A percentile compares a stretch with the other conserved stretches of the same genome.
phyloP scores from a whole-genome alignment of 305 asterid species.

The Fraxinus paxiana region DNA sequence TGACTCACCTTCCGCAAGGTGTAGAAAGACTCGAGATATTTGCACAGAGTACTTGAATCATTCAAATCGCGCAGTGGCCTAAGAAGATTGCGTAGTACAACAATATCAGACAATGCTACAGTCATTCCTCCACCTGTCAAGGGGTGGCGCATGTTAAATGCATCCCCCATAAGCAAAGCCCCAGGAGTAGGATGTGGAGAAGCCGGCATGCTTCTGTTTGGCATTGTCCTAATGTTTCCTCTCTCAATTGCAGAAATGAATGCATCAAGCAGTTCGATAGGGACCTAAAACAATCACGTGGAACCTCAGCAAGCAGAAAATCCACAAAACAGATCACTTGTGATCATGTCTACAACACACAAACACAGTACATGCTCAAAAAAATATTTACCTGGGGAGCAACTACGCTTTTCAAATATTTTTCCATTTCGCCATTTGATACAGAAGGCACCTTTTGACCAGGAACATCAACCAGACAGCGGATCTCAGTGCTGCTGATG shows the following conservation, averaged over 20 bases:
- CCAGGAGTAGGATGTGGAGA: constrained; percentile 88
- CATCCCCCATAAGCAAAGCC: constrained; percentile 89
- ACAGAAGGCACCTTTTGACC: constrained; percentile 83
- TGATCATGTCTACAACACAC: not conserved
- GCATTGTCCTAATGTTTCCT: constrained; percentile 86
- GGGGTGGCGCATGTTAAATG: constrained; percentile 92
- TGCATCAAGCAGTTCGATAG: constrained; percentile 52
- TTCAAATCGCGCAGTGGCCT: constrained; percentile 56
- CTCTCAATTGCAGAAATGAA: constrained; percentile 66
- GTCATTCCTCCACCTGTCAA: constrained; percentile 97
- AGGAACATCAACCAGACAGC: constrained; percentile 86
- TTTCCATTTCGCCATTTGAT: constrained; percentile 73
- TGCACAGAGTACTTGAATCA: constrained; percentile 69
- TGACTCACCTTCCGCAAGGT: constrained; percentile 72
- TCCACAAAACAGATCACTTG: not conserved
- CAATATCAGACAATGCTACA: constrained; percentile 79
- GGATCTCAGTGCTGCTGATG: constrained; percentile 76
- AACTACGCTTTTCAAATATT: constrained; percentile 60
- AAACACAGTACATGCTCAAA: not conserved
- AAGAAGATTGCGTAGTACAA: constrained; percentile 73
- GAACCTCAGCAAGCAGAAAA: not conserved
- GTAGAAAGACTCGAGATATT: constrained; percentile 74
- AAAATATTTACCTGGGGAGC: constrained; percentile 69
- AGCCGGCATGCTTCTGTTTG: constrained; percentile 95
- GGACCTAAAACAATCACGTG: constrained; percentile 40